A percentile compares a stretch with the other conserved stretches of the same genome.
Evolutionary conservation across 805 yeast species (phyloP).

Genomic region (Isabelozyma heimii): DNA sequence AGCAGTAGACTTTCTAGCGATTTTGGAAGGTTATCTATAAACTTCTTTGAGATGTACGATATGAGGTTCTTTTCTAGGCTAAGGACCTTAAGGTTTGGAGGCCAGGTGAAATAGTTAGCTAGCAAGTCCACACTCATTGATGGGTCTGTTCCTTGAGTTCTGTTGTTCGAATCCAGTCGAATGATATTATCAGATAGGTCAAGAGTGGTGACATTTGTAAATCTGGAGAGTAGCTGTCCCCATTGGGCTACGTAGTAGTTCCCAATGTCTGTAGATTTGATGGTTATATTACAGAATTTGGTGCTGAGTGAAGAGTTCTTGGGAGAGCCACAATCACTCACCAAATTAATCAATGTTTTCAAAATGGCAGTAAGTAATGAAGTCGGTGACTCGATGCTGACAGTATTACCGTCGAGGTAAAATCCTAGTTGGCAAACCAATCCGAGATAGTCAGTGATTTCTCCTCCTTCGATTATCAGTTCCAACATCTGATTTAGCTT

Average conservation of each 20-base stretch:
- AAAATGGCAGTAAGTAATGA: conserved; percentile 26
- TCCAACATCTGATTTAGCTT: conserved; percentile 12
- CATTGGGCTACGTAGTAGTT: conserved; percentile 26
- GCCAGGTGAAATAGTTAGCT: conserved; percentile 17
- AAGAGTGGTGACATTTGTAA: conserved; percentile 16
- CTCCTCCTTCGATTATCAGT: conserved; percentile 9
- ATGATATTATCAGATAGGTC: conserved; percentile 26
- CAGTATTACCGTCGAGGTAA: conserved; percentile 25
- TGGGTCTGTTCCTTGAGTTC: background rate
- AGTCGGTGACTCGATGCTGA: conserved; percentile 28
- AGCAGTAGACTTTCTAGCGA: conserved; percentile 22
- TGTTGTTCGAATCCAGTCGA: conserved; percentile 4
- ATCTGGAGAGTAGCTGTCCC: conserved; percentile 25
- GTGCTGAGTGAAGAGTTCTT: conserved; percentile 10
- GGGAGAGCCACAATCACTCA: too few relatives aligned
- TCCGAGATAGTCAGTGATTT: conserved; percentile 11
- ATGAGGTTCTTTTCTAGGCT: conserved; percentile 25
- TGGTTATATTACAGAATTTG: conserved; percentile 18
- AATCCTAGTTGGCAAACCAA: conserved; percentile 17
- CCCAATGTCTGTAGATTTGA: conserved; percentile 35
- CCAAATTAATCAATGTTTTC: conserved; percentile 20
- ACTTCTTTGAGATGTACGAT: conserved; percentile 11
- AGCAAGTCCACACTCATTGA: conserved; percentile 1
- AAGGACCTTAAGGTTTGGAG: conserved; percentile 18
- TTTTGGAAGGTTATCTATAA: conserved; percentile 24